These are phyloP conservation scores for Lonicera japonica DNA, from an alignment of 129 eudicot genomes.

Conservation along the genomic window DNA sequence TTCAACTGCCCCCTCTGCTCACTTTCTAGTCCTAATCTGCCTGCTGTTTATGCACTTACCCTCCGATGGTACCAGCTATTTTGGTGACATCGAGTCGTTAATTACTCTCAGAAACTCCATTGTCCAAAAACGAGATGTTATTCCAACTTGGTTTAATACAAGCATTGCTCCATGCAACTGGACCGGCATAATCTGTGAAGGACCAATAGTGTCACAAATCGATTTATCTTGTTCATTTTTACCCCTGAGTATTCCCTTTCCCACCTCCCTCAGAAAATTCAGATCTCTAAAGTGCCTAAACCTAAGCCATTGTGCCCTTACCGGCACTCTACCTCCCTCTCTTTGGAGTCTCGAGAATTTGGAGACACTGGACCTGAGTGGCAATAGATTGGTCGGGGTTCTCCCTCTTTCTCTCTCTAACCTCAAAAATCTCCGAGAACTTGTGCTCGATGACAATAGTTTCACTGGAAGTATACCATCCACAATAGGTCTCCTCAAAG, in stretches of 20 bases:
- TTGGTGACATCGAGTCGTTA: too few species aligned
- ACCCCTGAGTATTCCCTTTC: too few species aligned
- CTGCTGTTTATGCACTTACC: too few species aligned
- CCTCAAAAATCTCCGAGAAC: slow-evolving; percentile 36
- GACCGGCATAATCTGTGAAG: slow-evolving; percentile 68
- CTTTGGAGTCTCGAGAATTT: slow-evolving; percentile 54
- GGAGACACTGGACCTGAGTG: too few species aligned
- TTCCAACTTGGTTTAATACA: slow-evolving; percentile 61
- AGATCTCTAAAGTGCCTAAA: slow-evolving; percentile 65
- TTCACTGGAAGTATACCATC: too few species aligned
- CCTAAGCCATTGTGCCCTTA: slow-evolving; percentile 57
- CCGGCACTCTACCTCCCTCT: slow-evolving; percentile 45
- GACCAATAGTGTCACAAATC: slow-evolving; percentile 31
- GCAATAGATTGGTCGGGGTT: slow-evolving; percentile 46
- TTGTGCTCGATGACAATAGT: too few species aligned
- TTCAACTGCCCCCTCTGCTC: too few species aligned
- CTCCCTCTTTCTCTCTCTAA: slow-evolving; percentile 38
- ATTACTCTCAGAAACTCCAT: too few species aligned
- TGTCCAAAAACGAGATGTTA: slow-evolving; percentile 28
- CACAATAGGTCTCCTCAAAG: too few species aligned
- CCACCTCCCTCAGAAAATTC: too few species aligned
- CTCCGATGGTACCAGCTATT: too few species aligned
- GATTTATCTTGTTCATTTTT: slow-evolving; percentile 43
- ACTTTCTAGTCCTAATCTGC: too few species aligned
- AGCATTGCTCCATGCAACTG: slow-evolving; percentile 65